phyloP scores from a whole-genome alignment of 2,329 filamentous ascomycete species.

The Trichoderma hamatum region DNA sequence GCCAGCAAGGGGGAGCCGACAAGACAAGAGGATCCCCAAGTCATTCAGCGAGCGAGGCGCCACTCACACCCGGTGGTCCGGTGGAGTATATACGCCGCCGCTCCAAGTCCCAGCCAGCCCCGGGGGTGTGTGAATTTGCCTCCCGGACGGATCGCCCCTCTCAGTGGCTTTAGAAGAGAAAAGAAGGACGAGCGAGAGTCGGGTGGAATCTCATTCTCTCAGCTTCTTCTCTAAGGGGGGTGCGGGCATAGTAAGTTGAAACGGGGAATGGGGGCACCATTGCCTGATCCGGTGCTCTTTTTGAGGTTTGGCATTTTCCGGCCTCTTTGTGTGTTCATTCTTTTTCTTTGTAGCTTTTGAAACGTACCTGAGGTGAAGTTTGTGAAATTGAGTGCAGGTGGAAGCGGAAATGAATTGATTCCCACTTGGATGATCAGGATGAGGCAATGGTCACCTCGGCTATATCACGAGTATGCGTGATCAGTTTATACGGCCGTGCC shows the following conservation, averaged over 20 bases:
- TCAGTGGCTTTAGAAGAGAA: background rate
- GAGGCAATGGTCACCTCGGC: background rate
- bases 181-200: background rate
- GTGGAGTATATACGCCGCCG: slow-evolving; percentile 4
- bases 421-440: background rate
- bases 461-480: background rate
- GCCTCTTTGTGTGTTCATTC: background rate
- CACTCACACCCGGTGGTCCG: slow-evolving; percentile 15
- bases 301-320: background rate
- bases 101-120: slow-evolving; percentile 11
- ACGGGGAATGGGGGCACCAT: background rate
- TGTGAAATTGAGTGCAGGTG: background rate
- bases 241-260: background rate
- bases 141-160: slow-evolving; percentile 5
- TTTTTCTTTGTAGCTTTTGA: background rate
- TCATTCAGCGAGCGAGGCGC: slow-evolving; percentile 12
- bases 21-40: background rate
- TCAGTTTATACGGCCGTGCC: background rate
- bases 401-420: background rate
- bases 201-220: background rate
- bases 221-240: background rate
- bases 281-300: background rate
- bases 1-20: background rate
- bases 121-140: slow-evolving; percentile 17
- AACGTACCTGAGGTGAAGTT: background rate